phyloP scores from a whole-genome alignment of 179 eudicot species.

The Beta corolliflora region DNA sequence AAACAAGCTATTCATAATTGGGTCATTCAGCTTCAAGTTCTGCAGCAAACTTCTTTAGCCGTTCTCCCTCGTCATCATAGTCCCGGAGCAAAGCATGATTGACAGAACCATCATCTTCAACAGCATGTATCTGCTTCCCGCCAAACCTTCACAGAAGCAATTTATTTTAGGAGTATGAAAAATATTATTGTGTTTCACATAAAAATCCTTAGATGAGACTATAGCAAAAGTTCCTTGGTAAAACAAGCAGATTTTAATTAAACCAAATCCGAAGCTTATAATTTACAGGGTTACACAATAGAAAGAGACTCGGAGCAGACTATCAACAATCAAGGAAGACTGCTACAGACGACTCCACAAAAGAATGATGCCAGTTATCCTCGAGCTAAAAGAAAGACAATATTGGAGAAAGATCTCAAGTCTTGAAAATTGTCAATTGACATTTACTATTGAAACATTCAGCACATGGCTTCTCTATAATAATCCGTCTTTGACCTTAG shows the following conservation, averaged over 20 bases:
- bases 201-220: background rate
- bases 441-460: background rate
- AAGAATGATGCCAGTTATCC: background rate
- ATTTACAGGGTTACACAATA: background rate
- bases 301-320: background rate
- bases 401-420: background rate
- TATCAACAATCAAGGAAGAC: background rate
- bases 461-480: background rate
- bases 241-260: background rate
- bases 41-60: constrained; percentile 78
- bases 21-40: constrained; percentile 79
- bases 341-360: background rate
- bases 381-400: too few relatives aligned
- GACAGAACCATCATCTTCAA: constrained; percentile 78
- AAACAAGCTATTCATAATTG: background rate
- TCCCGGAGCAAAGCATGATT: constrained; percentile 78
- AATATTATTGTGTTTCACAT: too few relatives aligned
- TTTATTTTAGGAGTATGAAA: too few relatives aligned
- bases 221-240: background rate
- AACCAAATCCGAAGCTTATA: background rate
- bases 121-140: constrained; percentile 76
- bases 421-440: background rate
- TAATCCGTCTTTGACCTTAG: background rate
- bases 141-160: constrained; percentile 63
- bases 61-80: constrained; percentile 60